phyloP scores from a whole-genome alignment of 352 stramenopile species.

The Phytopythium oedochilum region DNA sequence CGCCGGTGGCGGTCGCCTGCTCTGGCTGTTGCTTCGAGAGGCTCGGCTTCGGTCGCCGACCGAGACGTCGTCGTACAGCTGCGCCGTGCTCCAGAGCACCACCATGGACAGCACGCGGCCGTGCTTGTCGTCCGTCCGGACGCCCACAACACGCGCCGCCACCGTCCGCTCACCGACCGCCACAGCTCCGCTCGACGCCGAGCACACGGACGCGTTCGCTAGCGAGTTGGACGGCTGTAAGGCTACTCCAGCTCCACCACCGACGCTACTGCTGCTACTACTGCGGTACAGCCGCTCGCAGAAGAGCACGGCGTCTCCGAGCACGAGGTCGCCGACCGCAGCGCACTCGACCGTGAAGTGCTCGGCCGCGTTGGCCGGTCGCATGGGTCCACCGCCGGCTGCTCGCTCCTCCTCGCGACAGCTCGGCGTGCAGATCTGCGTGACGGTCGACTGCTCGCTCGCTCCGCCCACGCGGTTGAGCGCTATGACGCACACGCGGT shows the following conservation, averaged over 20 bases:
- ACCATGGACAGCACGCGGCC: constrained; percentile 54
- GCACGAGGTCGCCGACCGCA: constrained; percentile 75
- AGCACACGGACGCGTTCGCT: constrained; percentile 41
- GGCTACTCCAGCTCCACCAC: no score
- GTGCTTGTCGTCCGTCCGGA: constrained; percentile 41
- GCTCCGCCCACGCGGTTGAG: constrained; percentile 56
- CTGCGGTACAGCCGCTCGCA: constrained; percentile 81
- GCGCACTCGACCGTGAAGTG: constrained; percentile 73
- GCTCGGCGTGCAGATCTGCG: constrained; percentile 74
- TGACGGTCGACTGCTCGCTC: constrained; percentile 73
- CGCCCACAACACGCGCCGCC: constrained; percentile 54
- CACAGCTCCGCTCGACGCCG: constrained; percentile 31
- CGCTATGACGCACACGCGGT: constrained; percentile 80
- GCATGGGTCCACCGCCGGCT: background rate
- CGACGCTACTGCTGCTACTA: no score
- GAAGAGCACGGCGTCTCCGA: constrained; percentile 90
- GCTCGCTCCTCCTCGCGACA: constrained; percentile 56
- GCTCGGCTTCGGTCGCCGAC: constrained; percentile 3
- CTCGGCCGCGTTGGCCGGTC: constrained; percentile 27
- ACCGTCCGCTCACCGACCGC: constrained; percentile 66
- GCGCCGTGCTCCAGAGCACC: constrained; percentile 73
- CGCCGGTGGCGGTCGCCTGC: constrained; percentile 12
- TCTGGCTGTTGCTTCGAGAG: constrained; percentile 13
- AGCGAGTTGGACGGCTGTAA: no score
- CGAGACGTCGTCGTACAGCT: constrained; percentile 55